A percentile compares a stretch with the other conserved stretches of the same genome.
Evolutionary conservation across 805 yeast genomes (phyloP).

Genomic region (Candida caryicola): DNA sequence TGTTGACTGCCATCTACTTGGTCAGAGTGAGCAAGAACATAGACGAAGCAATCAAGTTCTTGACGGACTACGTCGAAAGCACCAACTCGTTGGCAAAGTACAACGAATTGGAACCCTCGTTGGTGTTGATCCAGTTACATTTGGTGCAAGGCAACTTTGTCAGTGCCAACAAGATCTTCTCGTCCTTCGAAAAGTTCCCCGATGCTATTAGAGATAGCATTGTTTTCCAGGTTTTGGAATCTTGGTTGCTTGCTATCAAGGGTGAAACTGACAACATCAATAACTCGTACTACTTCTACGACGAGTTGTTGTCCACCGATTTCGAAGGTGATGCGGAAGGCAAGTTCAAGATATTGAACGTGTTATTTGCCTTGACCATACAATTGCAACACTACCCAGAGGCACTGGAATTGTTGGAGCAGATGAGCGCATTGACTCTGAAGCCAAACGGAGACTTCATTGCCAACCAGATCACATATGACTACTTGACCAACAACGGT

Average conservation of each 20-base stretch:
- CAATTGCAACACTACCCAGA: slow-evolving; percentile 81
- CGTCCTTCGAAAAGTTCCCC: slow-evolving; percentile 32
- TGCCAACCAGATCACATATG: slow-evolving; percentile 64
- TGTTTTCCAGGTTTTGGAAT: slow-evolving; percentile 73
- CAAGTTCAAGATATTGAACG: slow-evolving; percentile 41
- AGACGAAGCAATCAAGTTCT: slow-evolving; percentile 35
- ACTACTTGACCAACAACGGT: slow-evolving; percentile 43
- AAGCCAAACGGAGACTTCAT: slow-evolving; percentile 43
- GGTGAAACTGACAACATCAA: slow-evolving; percentile 42
- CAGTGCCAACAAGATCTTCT: slow-evolving; percentile 32
- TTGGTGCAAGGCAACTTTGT: slow-evolving; percentile 35
- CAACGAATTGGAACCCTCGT: slow-evolving; percentile 40
- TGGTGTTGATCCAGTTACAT: slow-evolving; percentile 39
- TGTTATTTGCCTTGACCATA: slow-evolving; percentile 71
- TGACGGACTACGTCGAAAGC: slow-evolving; percentile 27
- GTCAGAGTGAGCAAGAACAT: slow-evolving; percentile 35
- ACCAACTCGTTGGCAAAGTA: slow-evolving; percentile 17
- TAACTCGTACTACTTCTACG: slow-evolving; percentile 60
- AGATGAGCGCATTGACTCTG: slow-evolving; percentile 44
- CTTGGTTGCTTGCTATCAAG: slow-evolving; percentile 50
- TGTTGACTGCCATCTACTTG: slow-evolving; percentile 37
- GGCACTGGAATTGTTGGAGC: slow-evolving; percentile 57
- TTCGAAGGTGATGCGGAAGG: slow-evolving; percentile 37
- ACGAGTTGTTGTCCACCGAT: slow-evolving; percentile 65
- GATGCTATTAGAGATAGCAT: slow-evolving; percentile 56